Conservation (phyloP, 2,329 filamentous ascomycete species). For the Phoma sp. region DNA sequence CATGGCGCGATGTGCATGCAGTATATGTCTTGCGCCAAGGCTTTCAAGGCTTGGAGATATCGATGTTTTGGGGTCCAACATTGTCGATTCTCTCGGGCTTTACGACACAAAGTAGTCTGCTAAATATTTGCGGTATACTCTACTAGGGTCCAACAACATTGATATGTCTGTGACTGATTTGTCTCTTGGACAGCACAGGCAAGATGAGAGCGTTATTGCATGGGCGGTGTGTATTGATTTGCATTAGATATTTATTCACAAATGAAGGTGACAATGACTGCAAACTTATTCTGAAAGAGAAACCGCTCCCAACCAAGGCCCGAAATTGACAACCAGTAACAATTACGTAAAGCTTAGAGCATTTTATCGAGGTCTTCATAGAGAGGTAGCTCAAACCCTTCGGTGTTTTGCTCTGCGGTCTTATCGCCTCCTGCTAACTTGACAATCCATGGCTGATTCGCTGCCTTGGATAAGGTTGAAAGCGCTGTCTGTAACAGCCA, state of each 20-base stretch:
- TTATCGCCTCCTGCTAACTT: slow-evolving; percentile 6
- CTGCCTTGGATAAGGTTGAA: slow-evolving; percentile 12
- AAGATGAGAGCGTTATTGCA: no score
- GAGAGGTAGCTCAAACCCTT: slow-evolving; percentile 23
- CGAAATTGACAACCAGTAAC: background rate
- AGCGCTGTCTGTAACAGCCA: slow-evolving; percentile 26
- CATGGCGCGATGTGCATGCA: background rate
- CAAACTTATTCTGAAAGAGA: no score
- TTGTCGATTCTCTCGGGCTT: background rate
- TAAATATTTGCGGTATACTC: background rate
- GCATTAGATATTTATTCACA: no score
- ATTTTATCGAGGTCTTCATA: slow-evolving; percentile 13
- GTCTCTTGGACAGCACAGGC: no score
- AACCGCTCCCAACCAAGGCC: no score
- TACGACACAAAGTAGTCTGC: background rate
- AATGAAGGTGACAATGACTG: no score
- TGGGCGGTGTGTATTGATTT: no score
- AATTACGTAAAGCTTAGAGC: background rate
- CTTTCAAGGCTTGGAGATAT: background rate
- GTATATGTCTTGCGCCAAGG: slow-evolving; percentile 1
- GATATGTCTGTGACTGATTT: background rate
- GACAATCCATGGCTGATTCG: slow-evolving; percentile 17
- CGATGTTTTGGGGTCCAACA: background rate
- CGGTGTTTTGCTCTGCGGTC: slow-evolving; percentile 16
- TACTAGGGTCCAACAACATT: no score